A percentile compares a stretch with the other conserved stretches of the same genome.
These are phyloP conservation scores for Fusarium sacchari DNA, from an alignment of 2,329 filamentous ascomycete species.

Conservation along the genomic window DNA sequence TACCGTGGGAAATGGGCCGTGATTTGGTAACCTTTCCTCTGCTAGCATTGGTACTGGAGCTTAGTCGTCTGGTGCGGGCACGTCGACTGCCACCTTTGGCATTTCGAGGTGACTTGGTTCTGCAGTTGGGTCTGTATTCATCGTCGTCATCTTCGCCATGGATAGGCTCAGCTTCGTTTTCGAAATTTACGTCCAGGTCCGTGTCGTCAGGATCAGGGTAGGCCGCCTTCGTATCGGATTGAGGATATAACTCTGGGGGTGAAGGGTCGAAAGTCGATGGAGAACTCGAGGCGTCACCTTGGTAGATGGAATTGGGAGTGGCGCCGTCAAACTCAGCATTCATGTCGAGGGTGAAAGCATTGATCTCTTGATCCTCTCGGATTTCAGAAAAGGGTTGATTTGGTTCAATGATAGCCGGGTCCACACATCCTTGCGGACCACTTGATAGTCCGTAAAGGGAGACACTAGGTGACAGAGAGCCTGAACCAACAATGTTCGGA, in stretches of 20 bases:
- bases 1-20: neutral
- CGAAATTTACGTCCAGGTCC: neutral
- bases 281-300: neutral
- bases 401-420: constrained; percentile 29
- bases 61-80: constrained; percentile 17
- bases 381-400: neutral
- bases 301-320: neutral
- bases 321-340: neutral
- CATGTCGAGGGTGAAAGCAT: constrained; percentile 7
- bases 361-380: neutral
- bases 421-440: constrained; percentile 21
- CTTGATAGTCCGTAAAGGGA: constrained; percentile 22
- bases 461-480: constrained; percentile 15
- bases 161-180: neutral
- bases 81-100: constrained; percentile 19
- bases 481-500: constrained; percentile 11
- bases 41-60: neutral
- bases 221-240: neutral
- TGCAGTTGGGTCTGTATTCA: constrained; percentile 7
- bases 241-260: neutral
- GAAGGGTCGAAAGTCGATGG: neutral
- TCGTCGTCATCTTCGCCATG: neutral
- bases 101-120: neutral
- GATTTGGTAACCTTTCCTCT: constrained; percentile 20
- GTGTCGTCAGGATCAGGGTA: constrained; percentile 27